Evolutionary conservation across 2,329 filamentous ascomycete species (phyloP).

Genomic region (Domatiomyces catenatus): DNA sequence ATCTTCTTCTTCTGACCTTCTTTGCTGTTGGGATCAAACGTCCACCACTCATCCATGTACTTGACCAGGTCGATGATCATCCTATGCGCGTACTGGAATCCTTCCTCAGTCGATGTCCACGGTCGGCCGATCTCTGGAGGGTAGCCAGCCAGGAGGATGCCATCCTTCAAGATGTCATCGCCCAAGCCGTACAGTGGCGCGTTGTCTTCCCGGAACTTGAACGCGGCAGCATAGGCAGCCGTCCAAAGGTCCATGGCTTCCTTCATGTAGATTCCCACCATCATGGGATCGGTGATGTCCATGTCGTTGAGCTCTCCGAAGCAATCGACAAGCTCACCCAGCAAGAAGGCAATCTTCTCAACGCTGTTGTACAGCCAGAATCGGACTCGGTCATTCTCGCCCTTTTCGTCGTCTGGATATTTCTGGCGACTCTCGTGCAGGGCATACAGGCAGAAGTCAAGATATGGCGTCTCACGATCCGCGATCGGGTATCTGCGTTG

Average conservation of each 20-base stretch:
- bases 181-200: slow-evolving; percentile 57
- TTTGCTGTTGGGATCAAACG: slow-evolving; percentile 13
- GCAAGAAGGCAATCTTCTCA: slow-evolving; percentile 54
- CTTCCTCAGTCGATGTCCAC: slow-evolving; percentile 56
- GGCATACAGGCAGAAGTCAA: slow-evolving; percentile 58
- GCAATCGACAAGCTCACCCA: slow-evolving; percentile 64
- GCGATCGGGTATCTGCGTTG: slow-evolving; percentile 40
- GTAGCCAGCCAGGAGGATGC: slow-evolving; percentile 49
- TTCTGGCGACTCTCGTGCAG: slow-evolving; percentile 65
- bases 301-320: slow-evolving; percentile 58
- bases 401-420: slow-evolving; percentile 44
- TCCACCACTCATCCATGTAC: slow-evolving; percentile 21
- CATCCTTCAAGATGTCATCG: slow-evolving; percentile 49
- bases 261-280: slow-evolving; percentile 32
- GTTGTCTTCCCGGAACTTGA: slow-evolving; percentile 57
- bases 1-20: slow-evolving; percentile 15
- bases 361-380: slow-evolving; percentile 74
- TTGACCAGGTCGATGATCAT: slow-evolving; percentile 14
- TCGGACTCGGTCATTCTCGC: slow-evolving; percentile 66
- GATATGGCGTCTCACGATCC: slow-evolving; percentile 51
- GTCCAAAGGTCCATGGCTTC: slow-evolving; percentile 66
- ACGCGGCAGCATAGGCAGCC: slow-evolving; percentile 46
- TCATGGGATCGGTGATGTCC: slow-evolving; percentile 36
- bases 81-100: slow-evolving; percentile 9
- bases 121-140: slow-evolving; percentile 53